A percentile compares a stretch with the other conserved stretches of the same genome.
Evolutionary conservation across 257 asterid genomes (phyloP).

Genomic region (Salvia hispanica): DNA sequence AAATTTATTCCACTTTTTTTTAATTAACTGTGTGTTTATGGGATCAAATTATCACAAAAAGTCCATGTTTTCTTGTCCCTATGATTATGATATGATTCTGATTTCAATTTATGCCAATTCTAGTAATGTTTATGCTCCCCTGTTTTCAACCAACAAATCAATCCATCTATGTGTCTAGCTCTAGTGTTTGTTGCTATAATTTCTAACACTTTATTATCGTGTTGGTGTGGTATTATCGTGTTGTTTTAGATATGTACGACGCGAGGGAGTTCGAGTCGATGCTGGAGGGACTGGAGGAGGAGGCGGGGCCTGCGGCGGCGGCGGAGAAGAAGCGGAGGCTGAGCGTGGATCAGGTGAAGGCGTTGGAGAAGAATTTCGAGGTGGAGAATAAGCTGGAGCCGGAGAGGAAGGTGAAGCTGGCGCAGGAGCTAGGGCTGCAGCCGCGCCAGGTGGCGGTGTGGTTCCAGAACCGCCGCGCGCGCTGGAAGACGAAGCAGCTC

Average conservation of each 20-base stretch:
- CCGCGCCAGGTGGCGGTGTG: conserved; percentile 98
- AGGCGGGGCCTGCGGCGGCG: conserved; percentile 53
- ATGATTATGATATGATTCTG: not conserved
- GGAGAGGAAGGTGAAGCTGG: conserved; percentile 81
- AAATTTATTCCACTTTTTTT: conserved; percentile 26
- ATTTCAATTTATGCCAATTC: conserved; percentile 30
- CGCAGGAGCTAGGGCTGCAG: conserved; percentile 84
- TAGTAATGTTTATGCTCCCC: conserved; percentile 31
- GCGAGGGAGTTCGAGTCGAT: conserved; percentile 66
- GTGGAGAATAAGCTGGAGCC: conserved; percentile 96
- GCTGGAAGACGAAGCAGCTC: conserved; percentile 91
- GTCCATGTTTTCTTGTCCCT: conserved; percentile 49
- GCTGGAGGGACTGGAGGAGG: conserved; percentile 80
- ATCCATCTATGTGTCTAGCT: conserved; percentile 3
- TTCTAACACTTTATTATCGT: no score
- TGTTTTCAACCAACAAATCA: conserved; percentile 10
- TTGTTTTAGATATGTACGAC: conserved; percentile 38
- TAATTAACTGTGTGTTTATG: not conserved
- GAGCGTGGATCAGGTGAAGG: conserved; percentile 80
- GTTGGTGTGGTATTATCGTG: not conserved
- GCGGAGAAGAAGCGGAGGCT: conserved; percentile 78
- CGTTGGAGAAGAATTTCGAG: conserved; percentile 89
- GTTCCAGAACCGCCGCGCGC: conserved; percentile 97
- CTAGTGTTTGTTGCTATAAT: no score
- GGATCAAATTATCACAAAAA: conserved; percentile 26